Evolutionary conservation across 2,329 filamentous ascomycete genomes (phyloP), one percentile per base, ranked within the genome.

Genomic region (Ceratocystis huliohia): DNA sequence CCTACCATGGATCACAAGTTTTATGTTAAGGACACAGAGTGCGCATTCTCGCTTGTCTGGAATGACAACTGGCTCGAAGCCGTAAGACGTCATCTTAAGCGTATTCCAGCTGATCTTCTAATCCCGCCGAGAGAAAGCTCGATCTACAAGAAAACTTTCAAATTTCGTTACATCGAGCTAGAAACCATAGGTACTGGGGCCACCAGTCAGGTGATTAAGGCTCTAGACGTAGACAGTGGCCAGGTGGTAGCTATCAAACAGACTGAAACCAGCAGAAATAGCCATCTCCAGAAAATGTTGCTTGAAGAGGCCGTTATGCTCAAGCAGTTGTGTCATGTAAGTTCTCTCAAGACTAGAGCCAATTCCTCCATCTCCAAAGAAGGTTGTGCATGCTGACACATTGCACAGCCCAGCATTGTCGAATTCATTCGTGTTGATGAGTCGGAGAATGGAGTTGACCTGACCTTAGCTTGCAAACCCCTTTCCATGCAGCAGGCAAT

Each of bases 351-450:
- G 2, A 45, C n/a, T 0, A 13, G 3, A 28, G 10, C 15, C 15
- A 20, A 22, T 15, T 25, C 44, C 22, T 33, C 22, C 5, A 2
- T 25, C 22, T 13, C 30, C 17, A 2, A 53, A 10, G n/a, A 20
- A n/a, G 37, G 13, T 5, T 22, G 10, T 20, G 15, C 13, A 57
- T 25, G 56, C 20, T 48, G 37, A 57, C 46, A 41, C 56, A 48
- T 4, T 28, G 5, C 15, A 15, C 20, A 65, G 64, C 41, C 64
- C 53, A 65, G 30, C 6, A 59, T 65, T 25, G 61, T 65, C 6
- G 44, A 65, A 44, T 65, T 65, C 22, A 65, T 65, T 17, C 64
- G 64, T 10, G 41, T 45, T 28, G 37, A 48, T 3, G 7, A 65
- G 10, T 33, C 30, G 2, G 37, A 65, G 2, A 30, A 61, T 33